Conservation (phyloP, 495 filamentous ascomycete genomes). For the Penicillium nucicola region DNA sequence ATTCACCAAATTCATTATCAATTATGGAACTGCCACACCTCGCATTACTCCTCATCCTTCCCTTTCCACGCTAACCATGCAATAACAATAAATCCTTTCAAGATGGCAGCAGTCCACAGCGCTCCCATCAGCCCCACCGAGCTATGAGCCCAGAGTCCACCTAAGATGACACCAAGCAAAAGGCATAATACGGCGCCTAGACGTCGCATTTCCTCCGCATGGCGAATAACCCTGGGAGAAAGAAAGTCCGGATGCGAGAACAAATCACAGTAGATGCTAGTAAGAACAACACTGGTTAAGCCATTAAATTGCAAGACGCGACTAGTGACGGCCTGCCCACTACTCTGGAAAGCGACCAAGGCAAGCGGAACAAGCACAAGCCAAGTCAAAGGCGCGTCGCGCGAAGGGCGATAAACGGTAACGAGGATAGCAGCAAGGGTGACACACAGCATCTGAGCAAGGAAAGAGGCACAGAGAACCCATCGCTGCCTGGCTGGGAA, state of each 20-base stretch:
- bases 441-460: conserved; percentile 50
- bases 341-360: conserved; percentile 66
- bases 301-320: conserved; percentile 59
- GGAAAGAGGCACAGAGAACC: conserved; percentile 62
- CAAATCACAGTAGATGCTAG: conserved; percentile 68
- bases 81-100: conserved; percentile 52
- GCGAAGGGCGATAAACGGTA: conserved; percentile 36
- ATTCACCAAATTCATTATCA: too few species aligned
- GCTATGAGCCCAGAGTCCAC: conserved; percentile 57
- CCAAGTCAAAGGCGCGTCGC: conserved; percentile 50
- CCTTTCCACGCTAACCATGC: conserved; percentile 55
- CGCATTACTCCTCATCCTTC: background rate
- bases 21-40: too few species aligned
- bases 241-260: conserved; percentile 61
- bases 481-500: conserved; percentile 53
- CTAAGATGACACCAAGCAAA: conserved; percentile 57
- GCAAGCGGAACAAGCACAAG: conserved; percentile 57
- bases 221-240: conserved; percentile 28
- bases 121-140: conserved; percentile 56
- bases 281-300: conserved; percentile 67
- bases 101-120: conserved; percentile 56
- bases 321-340: conserved; percentile 67
- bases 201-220: conserved; percentile 58
- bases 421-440: conserved; percentile 57
- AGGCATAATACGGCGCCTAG: conserved; percentile 54